phyloP scores from a whole-genome alignment of 495 filamentous ascomycete genomes.

The Echria macrotheca region DNA sequence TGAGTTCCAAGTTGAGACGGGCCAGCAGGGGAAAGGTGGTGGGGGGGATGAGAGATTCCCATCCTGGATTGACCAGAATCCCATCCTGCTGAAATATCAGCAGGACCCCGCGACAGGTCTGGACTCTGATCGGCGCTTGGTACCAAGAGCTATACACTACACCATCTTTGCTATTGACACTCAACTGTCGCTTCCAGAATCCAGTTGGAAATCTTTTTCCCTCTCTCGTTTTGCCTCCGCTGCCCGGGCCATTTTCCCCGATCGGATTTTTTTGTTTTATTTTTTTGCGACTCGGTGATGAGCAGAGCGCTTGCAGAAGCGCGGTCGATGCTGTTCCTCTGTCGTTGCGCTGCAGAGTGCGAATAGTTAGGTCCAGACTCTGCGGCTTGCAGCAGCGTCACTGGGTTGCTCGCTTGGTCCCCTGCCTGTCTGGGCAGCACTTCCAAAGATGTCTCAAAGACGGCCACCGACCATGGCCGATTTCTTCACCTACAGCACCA shows the following conservation, averaged over 20 bases:
- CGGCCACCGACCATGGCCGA: no score
- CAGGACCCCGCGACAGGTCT: constrained; percentile 1
- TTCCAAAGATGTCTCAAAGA: no score
- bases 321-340: constrained; percentile 10
- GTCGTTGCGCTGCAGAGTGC: constrained; percentile 8
- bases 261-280: background rate
- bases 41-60: constrained; percentile 21
- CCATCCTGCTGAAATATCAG: constrained; percentile 20
- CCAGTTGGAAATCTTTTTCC: no score
- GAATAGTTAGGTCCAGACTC: constrained; percentile 9
- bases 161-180: no score
- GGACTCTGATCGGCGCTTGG: constrained; percentile 6
- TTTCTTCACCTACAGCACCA: no score
- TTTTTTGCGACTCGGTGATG: constrained; percentile 5
- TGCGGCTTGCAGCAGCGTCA: constrained; percentile 9
- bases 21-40: background rate
- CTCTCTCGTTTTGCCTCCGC: no score
- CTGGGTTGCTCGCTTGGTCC: no score
- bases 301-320: constrained; percentile 7
- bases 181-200: background rate
- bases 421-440: no score
- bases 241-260: background rate
- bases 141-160: no score
- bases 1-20: background rate
- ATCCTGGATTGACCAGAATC: constrained; percentile 22